Conservation (phyloP, 2,329 filamentous ascomycete genomes). For the Epichloe gansuensis region DNA sequence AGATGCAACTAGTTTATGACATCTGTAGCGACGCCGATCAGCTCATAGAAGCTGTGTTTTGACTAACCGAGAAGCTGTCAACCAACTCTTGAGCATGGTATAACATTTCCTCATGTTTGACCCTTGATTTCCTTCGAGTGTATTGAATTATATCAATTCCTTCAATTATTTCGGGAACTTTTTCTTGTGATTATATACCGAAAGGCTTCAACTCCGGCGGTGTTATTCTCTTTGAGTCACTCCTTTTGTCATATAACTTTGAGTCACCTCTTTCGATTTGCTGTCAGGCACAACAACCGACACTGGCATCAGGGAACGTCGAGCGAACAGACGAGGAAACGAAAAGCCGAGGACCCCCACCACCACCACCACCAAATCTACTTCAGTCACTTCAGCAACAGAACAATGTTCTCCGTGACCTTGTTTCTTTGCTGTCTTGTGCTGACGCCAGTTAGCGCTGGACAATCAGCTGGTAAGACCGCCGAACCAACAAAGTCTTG, state of each 20-base stretch:
- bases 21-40: background rate
- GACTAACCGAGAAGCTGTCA: background rate
- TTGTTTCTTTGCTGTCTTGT: constrained; percentile 1
- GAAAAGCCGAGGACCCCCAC: background rate
- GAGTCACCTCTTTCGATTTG: background rate
- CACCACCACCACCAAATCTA: no score
- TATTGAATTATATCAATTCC: background rate
- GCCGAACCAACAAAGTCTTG: background rate
- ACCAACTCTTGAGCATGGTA: background rate
- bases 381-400: background rate
- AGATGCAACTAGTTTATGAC: no score
- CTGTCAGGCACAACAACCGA: background rate
- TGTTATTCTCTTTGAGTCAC: no score
- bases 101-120: background rate
- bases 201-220: no score
- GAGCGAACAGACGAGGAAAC: background rate
- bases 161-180: background rate
- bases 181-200: background rate
- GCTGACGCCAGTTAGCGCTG: background rate
- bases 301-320: no score
- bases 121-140: background rate
- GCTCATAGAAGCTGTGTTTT: background rate
- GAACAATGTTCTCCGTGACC: background rate
- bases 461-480: background rate
- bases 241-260: no score